These are phyloP conservation scores for Dryadomyces quercus-mongolicae DNA, from an alignment of 2,329 filamentous ascomycete species.

Conservation along the genomic window DNA sequence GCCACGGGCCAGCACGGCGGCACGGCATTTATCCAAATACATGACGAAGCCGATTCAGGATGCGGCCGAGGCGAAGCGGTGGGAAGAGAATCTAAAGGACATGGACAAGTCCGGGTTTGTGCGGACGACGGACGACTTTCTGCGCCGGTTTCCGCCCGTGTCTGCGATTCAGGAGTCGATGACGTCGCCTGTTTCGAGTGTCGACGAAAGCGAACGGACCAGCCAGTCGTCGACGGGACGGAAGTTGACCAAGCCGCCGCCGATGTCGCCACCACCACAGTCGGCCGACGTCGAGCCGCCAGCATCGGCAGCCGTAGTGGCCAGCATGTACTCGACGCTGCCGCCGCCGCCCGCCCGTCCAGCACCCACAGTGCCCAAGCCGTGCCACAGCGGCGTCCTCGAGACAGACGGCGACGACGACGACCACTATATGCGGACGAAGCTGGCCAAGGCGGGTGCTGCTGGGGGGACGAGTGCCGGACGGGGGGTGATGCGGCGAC, in stretches of 20 bases:
- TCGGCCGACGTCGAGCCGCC: constrained; percentile 6
- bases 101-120: constrained; percentile 42
- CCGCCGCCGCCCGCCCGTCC: constrained; percentile 51
- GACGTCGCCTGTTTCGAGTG: constrained; percentile 25
- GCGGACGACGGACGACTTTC: constrained; percentile 70
- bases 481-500: constrained; percentile 24
- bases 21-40: constrained; percentile 30
- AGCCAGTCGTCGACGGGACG: background rate
- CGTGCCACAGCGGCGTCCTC: constrained; percentile 68
- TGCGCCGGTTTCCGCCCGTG: constrained; percentile 67
- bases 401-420: constrained; percentile 26
- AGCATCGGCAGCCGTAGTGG: constrained; percentile 18
- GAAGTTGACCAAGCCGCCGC: background rate
- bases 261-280: constrained; percentile 3
- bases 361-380: constrained; percentile 53
- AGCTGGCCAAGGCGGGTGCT: constrained; percentile 20
- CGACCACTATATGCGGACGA: constrained; percentile 24
- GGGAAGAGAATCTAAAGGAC: constrained; percentile 62
- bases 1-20: constrained; percentile 12
- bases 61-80: constrained; percentile 65
- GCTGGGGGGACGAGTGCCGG: constrained; percentile 13
- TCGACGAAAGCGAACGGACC: background rate
- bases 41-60: constrained; percentile 56
- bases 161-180: constrained; percentile 50
- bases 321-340: constrained; percentile 33